Evolutionary conservation across 495 filamentous ascomycete species (phyloP), one percentile per base, ranked within the genome.

Genomic region (Terfezia boudieri): DNA sequence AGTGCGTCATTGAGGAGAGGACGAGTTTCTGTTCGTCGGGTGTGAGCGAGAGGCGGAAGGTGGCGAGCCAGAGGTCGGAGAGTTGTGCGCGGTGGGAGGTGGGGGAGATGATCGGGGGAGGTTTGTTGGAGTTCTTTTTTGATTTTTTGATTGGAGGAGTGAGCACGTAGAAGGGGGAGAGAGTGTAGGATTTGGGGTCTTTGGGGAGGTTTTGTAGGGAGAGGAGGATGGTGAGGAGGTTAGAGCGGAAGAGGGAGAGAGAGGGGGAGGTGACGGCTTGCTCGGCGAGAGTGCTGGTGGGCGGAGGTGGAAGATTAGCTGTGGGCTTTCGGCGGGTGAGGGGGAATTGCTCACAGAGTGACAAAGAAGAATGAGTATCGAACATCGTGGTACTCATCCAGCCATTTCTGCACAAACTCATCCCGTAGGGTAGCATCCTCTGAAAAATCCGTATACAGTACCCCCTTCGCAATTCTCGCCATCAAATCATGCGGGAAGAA

Each of bases 301-400:
- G 2, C 4, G 26, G 26, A 7, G 4, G 7, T 32, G 26, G 26
- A 32, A 32, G 26, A 2, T 32, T 32, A 32, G 26, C 26, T 32
- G 26, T 32, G 7, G 26, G 26, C 26, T 32, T 36, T 62, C 59
- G 14, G 60, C 8, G 43, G 14, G 14, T 49, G 14, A 7, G 2
- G n/a, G 8, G 37, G 51, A 46, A 23, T 37, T 26, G 74, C 79
- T 38, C 76, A 87, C 84, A 72, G 69, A 48, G 89, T 69, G 36
- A 74, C 73, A 50, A 74, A 66, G 60, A 93, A 84, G 8, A 84
- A 84, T 61, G 83, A 82, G 64, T 79, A 94, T 56, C 86, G 69
- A 55, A 95, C 72, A 69, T 98, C 90, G 55, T 93, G 83, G 64
- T 80, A 88, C 57, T 76, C 69, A 56, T 82, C 78, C 38, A 89